Evolutionary conservation across 225 moss, liverwort and hornwort genomes (phyloP).

Genomic region (Anthoceros angustus): DNA sequence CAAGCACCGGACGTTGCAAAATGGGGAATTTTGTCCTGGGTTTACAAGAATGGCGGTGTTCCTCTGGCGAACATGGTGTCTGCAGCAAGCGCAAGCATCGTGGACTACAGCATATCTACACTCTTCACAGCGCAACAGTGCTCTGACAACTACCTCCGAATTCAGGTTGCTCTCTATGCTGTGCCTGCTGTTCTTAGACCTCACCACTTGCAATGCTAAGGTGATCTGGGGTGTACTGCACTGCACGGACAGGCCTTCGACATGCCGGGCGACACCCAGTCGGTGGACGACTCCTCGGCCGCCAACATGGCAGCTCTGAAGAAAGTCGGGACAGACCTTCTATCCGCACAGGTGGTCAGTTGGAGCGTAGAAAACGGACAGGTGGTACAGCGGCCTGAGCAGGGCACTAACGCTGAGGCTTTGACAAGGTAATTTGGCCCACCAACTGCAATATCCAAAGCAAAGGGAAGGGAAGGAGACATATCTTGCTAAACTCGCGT

Average conservation of each 20-base stretch:
- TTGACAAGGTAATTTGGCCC: slow-evolving; percentile 21
- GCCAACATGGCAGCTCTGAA: slow-evolving; percentile 29
- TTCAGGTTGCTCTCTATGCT: slow-evolving; percentile 20
- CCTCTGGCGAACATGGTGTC: slow-evolving; percentile 38
- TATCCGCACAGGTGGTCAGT: slow-evolving; percentile 20
- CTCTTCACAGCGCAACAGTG: slow-evolving; percentile 39
- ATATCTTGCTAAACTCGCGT: not conserved
- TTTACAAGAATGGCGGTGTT: slow-evolving; percentile 23
- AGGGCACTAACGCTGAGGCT: slow-evolving; percentile 37
- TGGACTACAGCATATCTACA: slow-evolving; percentile 44
- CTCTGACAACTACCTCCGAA: slow-evolving; percentile 42
- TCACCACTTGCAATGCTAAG: not conserved
- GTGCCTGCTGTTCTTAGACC: not conserved
- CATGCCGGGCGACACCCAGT: slow-evolving; percentile 13
- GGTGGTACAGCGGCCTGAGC: slow-evolving; percentile 21
- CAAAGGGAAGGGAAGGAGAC: not conserved
- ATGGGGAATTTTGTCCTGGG: slow-evolving; percentile 42
- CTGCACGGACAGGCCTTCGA: slow-evolving; percentile 17
- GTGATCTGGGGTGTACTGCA: slow-evolving; percentile 20
- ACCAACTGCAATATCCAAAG: not conserved
- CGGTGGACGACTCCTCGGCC: slow-evolving; percentile 40
- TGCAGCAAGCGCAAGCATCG: slow-evolving; percentile 42
- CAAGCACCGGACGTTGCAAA: slow-evolving; percentile 21
- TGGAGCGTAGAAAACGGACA: slow-evolving; percentile 29
- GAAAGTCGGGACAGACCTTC: slow-evolving; percentile 21